Conservation (phyloP, 2,329 filamentous ascomycete species). For the Phyllosticta ampelicida region DNA sequence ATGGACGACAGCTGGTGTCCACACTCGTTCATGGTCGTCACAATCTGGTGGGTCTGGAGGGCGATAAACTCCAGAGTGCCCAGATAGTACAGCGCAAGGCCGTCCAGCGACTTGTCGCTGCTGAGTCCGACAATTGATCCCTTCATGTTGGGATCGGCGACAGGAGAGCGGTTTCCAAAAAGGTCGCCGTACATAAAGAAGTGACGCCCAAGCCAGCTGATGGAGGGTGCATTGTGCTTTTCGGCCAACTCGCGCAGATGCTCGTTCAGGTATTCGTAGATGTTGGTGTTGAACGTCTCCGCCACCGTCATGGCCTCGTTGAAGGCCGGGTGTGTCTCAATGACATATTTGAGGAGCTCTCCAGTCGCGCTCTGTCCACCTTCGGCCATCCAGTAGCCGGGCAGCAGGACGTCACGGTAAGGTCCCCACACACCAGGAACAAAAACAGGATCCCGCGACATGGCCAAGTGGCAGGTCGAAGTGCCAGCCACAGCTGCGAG, state of each 20-base stretch:
- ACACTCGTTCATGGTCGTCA: slow-evolving; percentile 83
- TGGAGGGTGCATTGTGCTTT: slow-evolving; percentile 57
- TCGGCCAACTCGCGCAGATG: slow-evolving; percentile 69
- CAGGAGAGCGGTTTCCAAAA: slow-evolving; percentile 90
- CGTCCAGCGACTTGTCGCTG: slow-evolving; percentile 76
- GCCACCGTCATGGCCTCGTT: slow-evolving; percentile 68
- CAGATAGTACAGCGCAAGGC: slow-evolving; percentile 86
- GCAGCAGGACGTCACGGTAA: slow-evolving; percentile 86
- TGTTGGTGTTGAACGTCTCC: slow-evolving; percentile 72
- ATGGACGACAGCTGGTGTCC: slow-evolving; percentile 85
- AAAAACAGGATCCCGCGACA: slow-evolving; percentile 88
- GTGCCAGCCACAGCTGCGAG: slow-evolving; percentile 92
- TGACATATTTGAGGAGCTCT: slow-evolving; percentile 84
- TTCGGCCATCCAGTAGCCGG: slow-evolving; percentile 92
- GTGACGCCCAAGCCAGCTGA: slow-evolving; percentile 81
- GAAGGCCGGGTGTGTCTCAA: slow-evolving; percentile 90
- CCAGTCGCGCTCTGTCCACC: slow-evolving; percentile 95
- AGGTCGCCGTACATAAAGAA: slow-evolving; percentile 98
- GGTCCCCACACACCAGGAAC: slow-evolving; percentile 95
- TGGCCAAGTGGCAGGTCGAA: slow-evolving; percentile 92
- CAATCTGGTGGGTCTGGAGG: slow-evolving; percentile 89
- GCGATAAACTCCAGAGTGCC: slow-evolving; percentile 97
- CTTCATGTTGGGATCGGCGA: slow-evolving; percentile 88
- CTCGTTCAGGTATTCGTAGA: slow-evolving; percentile 90
- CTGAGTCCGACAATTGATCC: slow-evolving; percentile 79